phyloP scores from a whole-genome alignment of 2,329 filamentous ascomycete species.

The Neonectria neomacrospora region DNA sequence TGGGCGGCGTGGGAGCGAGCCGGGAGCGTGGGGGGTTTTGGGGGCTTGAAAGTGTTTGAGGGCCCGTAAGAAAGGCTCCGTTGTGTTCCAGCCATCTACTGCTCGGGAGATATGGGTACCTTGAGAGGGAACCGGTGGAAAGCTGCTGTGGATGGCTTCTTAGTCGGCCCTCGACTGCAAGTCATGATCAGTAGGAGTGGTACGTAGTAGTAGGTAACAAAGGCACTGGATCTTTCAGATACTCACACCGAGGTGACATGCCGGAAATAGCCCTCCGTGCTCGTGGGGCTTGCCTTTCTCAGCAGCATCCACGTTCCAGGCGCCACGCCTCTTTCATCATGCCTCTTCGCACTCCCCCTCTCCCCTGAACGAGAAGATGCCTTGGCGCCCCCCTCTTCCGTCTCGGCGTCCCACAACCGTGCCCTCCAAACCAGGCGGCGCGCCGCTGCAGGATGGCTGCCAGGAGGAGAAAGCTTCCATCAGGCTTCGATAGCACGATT shows the following conservation, averaged over 20 bases:
- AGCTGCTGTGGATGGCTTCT: background rate
- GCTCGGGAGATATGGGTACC: background rate
- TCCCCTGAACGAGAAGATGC: constrained; percentile 9
- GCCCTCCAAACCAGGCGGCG: constrained; percentile 4
- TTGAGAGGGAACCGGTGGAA: background rate
- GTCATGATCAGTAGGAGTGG: background rate
- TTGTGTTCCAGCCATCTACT: background rate
- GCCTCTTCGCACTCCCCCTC: constrained; percentile 12
- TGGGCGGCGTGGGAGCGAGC: constrained; percentile 4
- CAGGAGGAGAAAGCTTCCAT: constrained; percentile 43
- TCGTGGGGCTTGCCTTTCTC: constrained; percentile 17
- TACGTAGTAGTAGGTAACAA: too few relatives aligned
- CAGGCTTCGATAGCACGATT: constrained; percentile 46
- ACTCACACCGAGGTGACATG: background rate
- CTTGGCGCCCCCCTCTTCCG: constrained; percentile 11
- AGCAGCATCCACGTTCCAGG: constrained; percentile 11
- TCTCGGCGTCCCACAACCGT: constrained; percentile 31
- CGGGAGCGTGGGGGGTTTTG: constrained; percentile 25
- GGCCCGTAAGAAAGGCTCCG: background rate
- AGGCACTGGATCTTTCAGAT: background rate
- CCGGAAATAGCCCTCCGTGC: constrained; percentile 15
- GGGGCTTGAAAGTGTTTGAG: constrained; percentile 11
- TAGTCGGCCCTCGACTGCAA: constrained; percentile 3
- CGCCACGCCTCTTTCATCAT: constrained; percentile 11
- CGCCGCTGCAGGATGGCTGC: constrained; percentile 10